Evolutionary conservation across 2,329 filamentous ascomycete genomes (phyloP), one percentile per base, ranked within the genome.

Genomic region (Colletotrichum eleusines): DNA sequence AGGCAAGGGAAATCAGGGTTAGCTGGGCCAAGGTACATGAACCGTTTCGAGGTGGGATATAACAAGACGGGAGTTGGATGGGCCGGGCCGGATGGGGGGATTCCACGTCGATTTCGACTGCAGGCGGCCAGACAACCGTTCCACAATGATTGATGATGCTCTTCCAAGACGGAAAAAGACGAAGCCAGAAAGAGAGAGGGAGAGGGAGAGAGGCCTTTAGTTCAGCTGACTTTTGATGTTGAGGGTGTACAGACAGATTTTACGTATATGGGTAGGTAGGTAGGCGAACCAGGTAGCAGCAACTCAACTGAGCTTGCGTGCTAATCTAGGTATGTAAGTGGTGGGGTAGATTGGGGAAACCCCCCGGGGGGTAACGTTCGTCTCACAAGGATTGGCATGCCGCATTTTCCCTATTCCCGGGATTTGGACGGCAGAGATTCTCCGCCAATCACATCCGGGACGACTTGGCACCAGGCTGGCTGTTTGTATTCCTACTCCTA

Each of bases 351-450:
- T 71, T 71, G 69, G 69, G 69, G 69, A 61, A 69, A 70, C 44
- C 69, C 67, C 51, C 50, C 57, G 68, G 62, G 58, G 46, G 31
- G 4, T 7, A 53, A 50, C 4, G 42, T 59, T 35, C 42, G n/a
- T 31, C 57, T n/a, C 28, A 44, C 60, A 66, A 72, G 60, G 69
- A 72, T 72, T 66, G n/a, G n/a, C n/a, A n/a, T 61, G 61, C 66
- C 67, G 70, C 64, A 50, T 73, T 69, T 61, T 72, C 63, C 69
- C 71, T 62, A 72, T 72, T 73, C 69, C 71, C 63, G 69, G 71
- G 60, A 72, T 73, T 73, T 35, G 40, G 38, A 38, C 18, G 55
- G 18, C 46, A 35, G 40, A 67, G 63, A 72, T 73, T 72, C 65
- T 72, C 71, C 71, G 71, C 71, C 71, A 73, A 73, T 73, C 48